Conservation (phyloP, 2,329 filamentous ascomycete genomes). For the Exophiala sp. region DNA sequence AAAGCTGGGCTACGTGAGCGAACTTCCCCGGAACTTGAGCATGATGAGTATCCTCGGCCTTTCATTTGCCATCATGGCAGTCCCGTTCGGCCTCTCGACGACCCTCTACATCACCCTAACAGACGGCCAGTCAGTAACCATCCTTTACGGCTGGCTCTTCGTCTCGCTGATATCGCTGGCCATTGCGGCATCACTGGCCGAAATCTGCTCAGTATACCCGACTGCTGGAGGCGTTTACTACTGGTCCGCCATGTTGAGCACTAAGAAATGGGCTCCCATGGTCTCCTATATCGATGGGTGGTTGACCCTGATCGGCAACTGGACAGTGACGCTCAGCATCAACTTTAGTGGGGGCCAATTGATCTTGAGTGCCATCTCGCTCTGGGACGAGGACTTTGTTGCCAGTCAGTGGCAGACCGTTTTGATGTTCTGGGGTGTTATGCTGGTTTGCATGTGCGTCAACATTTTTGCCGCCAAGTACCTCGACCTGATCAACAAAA, state of each 20-base stretch:
- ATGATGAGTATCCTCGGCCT: constrained; percentile 68
- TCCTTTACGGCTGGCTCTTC: constrained; percentile 68
- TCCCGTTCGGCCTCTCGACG: constrained; percentile 64
- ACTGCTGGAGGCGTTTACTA: constrained; percentile 70
- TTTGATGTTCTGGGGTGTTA: constrained; percentile 68
- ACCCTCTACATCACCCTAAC: constrained; percentile 66
- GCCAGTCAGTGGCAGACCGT: constrained; percentile 68
- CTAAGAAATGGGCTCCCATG: constrained; percentile 62
- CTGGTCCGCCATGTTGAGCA: constrained; percentile 66
- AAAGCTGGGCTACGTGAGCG: constrained; percentile 60
- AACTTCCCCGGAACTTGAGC: constrained; percentile 63
- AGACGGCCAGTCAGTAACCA: constrained; percentile 65
- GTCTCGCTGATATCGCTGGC: constrained; percentile 61
- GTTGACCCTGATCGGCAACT: constrained; percentile 70
- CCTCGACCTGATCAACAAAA: constrained; percentile 66
- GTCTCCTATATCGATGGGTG: constrained; percentile 69
- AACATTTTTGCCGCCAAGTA: constrained; percentile 63
- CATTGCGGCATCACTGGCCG: constrained; percentile 64
- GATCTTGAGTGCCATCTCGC: constrained; percentile 63
- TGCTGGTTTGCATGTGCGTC: constrained; percentile 60
- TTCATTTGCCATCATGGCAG: constrained; percentile 72
- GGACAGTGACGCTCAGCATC: constrained; percentile 62
- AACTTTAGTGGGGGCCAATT: constrained; percentile 71
- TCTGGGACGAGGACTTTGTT: constrained; percentile 67
- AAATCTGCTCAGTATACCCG: constrained; percentile 67